These are phyloP conservation scores for Talaromyces proteolyticus DNA, from an alignment of 495 filamentous ascomycete genomes.

Conservation along the genomic window DNA sequence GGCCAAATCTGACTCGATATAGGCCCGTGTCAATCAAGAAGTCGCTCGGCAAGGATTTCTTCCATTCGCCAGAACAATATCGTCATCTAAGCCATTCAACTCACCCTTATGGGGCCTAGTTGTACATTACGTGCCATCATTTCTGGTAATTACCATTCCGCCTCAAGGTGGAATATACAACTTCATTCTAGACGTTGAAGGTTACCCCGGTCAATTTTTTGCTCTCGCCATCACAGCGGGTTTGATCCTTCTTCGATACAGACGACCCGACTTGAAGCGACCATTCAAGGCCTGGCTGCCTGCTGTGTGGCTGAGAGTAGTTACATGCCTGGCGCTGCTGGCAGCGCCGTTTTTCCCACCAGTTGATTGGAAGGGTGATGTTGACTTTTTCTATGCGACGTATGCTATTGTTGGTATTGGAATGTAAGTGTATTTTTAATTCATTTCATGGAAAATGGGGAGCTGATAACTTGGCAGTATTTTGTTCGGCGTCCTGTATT, in stretches of 20 bases:
- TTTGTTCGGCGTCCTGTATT: constrained; percentile 58
- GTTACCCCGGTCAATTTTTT: constrained; percentile 60
- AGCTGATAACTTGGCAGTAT: constrained; percentile 33
- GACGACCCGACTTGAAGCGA: constrained; percentile 54
- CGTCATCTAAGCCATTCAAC: constrained; percentile 61
- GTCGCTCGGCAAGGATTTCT: constrained; percentile 65
- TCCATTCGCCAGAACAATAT: constrained; percentile 54
- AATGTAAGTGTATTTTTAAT: constrained; percentile 47
- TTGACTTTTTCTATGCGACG: constrained; percentile 61
- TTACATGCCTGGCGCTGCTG: constrained; percentile 25
- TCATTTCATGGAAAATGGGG: not conserved
- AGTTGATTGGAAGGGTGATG: constrained; percentile 43
- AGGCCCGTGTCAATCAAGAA: constrained; percentile 68
- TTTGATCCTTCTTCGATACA: constrained; percentile 54
- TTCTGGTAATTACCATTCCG: constrained; percentile 59
- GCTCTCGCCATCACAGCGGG: constrained; percentile 54
- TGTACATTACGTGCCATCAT: constrained; percentile 61
- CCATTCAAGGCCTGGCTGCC: constrained; percentile 63
- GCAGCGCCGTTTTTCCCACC: constrained; percentile 36
- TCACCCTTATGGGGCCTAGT: constrained; percentile 62
- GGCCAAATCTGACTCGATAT: not conserved
- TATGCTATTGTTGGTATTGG: constrained; percentile 67
- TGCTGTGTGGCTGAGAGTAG: constrained; percentile 32
- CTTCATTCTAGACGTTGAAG: constrained; percentile 69
- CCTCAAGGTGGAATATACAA: constrained; percentile 62